Evolutionary conservation across 2,329 filamentous ascomycete species (phyloP).

Genomic region (Pyrenochaeta sp.): DNA sequence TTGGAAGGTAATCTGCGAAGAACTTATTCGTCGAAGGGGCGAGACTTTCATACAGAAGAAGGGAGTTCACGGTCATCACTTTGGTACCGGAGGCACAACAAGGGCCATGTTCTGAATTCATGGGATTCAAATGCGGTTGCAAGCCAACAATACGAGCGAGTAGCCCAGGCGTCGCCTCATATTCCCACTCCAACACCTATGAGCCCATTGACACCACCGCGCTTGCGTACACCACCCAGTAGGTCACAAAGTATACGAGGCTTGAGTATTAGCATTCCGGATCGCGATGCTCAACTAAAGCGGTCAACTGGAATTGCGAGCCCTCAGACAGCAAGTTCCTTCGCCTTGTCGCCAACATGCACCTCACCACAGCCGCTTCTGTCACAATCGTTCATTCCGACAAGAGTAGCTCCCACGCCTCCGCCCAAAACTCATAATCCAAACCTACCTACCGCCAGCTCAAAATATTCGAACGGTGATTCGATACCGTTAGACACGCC

Average conservation of each 20-base stretch:
- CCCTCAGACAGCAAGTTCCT: conserved; percentile 40
- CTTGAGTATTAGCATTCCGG: conserved; percentile 33
- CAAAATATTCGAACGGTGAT: conserved; percentile 10
- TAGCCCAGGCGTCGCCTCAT: conserved; percentile 30
- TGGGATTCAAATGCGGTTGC: conserved; percentile 16
- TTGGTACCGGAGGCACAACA: conserved; percentile 23
- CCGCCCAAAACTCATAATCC: conserved; percentile 23
- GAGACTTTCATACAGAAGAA: conserved; percentile 12
- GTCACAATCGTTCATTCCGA: conserved; percentile 15
- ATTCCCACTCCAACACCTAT: conserved; percentile 27
- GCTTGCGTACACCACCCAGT: conserved; percentile 18
- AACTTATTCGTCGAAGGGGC: conserved; percentile 19
- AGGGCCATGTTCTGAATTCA: conserved; percentile 13
- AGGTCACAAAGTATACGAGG: conserved; percentile 29
- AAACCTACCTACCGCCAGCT: conserved; percentile 5
- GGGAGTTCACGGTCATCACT: conserved; percentile 13
- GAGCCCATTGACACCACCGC: conserved; percentile 28
- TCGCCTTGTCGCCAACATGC: conserved; percentile 34
- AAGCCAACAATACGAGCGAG: conserved; percentile 18
- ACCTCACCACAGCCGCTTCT: conserved; percentile 35
- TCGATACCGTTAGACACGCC: conserved; percentile 10
- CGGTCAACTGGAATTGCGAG: conserved; percentile 15
- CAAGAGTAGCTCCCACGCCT: conserved; percentile 20
- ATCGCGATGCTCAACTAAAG: conserved; percentile 8
- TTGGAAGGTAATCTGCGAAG: conserved; percentile 26